A percentile compares a stretch with the other conserved stretches of the same genome.
phyloP scores from a whole-genome alignment of 257 asterid genomes.

The Marsdenia floribunda region DNA sequence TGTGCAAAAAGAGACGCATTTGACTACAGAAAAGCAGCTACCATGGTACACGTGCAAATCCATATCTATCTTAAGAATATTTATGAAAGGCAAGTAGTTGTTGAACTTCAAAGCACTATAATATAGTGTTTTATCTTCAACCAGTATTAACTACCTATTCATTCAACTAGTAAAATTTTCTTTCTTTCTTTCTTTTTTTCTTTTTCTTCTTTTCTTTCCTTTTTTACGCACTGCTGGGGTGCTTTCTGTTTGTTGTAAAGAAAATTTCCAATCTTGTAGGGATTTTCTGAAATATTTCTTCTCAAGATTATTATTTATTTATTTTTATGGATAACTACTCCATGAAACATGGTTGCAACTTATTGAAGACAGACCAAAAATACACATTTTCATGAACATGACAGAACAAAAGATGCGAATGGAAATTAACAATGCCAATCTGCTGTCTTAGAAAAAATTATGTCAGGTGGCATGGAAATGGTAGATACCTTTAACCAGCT shows the following conservation, averaged over 20 bases:
- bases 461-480: background rate
- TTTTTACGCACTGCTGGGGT: background rate
- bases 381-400: background rate
- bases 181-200: too few species aligned
- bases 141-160: background rate
- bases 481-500: conserved; percentile 56
- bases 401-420: background rate
- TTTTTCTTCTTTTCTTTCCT: background rate
- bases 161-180: background rate
- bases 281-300: background rate
- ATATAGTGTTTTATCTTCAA: background rate
- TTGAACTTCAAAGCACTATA: background rate
- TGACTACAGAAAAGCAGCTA: background rate
- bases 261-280: background rate
- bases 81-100: background rate
- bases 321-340: background rate
- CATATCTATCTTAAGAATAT: background rate
- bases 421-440: background rate
- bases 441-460: background rate
- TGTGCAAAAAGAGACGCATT: background rate
- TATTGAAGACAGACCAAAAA: background rate
- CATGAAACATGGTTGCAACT: background rate
- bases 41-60: background rate
- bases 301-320: background rate
- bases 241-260: background rate